Conservation (phyloP, 495 filamentous ascomycete genomes). For the Neurospora africana region DNA sequence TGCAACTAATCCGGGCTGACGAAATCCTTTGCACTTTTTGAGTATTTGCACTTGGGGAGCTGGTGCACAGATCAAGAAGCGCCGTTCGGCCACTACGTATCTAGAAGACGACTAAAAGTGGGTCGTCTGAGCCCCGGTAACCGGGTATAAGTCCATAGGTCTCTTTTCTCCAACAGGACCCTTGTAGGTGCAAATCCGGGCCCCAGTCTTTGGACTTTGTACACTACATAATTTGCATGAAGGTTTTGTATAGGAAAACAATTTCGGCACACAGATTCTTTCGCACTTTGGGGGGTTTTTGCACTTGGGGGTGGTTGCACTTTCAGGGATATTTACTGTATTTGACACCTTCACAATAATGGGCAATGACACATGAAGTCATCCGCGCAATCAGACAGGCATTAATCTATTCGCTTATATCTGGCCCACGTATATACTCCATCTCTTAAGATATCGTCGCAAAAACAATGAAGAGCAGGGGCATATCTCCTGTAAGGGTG, state of each 20-base stretch:
- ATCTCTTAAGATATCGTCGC: not conserved
- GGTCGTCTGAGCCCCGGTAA: not conserved
- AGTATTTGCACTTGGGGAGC: not conserved
- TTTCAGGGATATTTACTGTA: not conserved
- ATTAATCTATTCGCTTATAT: not conserved
- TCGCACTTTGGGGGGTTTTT: not conserved
- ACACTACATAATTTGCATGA: no score
- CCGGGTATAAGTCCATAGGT: not conserved
- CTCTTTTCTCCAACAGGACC: not conserved
- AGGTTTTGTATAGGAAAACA: not conserved
- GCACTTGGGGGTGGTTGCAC: not conserved
- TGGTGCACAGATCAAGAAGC: not conserved
- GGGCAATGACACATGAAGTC: not conserved
- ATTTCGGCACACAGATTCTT: not conserved
- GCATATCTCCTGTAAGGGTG: not conserved
- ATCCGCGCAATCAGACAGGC: not conserved
- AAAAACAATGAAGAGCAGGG: not conserved
- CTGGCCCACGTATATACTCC: not conserved
- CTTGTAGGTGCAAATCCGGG: not conserved
- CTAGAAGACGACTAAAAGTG: not conserved
- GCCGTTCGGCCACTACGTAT: not conserved
- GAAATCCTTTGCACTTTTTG: not conserved
- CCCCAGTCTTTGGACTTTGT: not conserved
- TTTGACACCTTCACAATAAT: not conserved
- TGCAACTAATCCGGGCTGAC: not conserved